Percentiles rank a stretch among this genome's conserved stretches.
Conservation (phyloP, 106 monocot genomes). For the Narthecium ossifragum region DNA sequence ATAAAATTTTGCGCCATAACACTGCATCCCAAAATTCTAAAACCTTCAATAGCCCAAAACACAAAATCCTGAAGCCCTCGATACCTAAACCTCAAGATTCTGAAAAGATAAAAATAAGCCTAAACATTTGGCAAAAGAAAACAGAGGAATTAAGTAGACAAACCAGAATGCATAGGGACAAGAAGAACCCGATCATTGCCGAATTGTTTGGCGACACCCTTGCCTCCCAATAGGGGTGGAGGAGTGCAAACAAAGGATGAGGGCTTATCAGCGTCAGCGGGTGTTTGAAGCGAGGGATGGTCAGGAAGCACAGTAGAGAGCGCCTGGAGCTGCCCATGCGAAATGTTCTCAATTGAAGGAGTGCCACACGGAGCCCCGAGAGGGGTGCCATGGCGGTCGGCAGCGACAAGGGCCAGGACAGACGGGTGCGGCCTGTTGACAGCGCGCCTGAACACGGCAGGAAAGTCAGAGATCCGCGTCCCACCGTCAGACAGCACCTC, state of each 20-base stretch:
- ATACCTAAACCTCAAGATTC: no score
- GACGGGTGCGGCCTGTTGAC: slow-evolving; percentile 67
- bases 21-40: no score
- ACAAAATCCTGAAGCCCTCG: no score
- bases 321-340: slow-evolving; percentile 94
- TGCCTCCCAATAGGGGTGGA: slow-evolving; percentile 74
- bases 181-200: slow-evolving; percentile 25
- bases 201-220: slow-evolving; percentile 58
- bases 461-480: slow-evolving; percentile 67
- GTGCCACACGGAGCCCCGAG: slow-evolving; percentile 2
- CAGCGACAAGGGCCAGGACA: slow-evolving; percentile 59
- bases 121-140: not conserved
- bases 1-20: no score
- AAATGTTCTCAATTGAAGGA: slow-evolving; percentile 97
- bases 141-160: slow-evolving; percentile 1
- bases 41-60: no score
- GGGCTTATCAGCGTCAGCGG: slow-evolving; percentile 44
- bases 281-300: slow-evolving; percentile 32
- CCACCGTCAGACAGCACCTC: slow-evolving; percentile 53
- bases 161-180: slow-evolving; percentile 83
- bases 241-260: slow-evolving; percentile 72
- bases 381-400: slow-evolving; percentile 23
- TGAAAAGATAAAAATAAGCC: not conserved
- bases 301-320: slow-evolving; percentile 72
- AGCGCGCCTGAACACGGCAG: slow-evolving; percentile 36